Evolutionary conservation across 1,284 basidiomycete species (phyloP).

Genomic region (Fomitiporia mediterranea): DNA sequence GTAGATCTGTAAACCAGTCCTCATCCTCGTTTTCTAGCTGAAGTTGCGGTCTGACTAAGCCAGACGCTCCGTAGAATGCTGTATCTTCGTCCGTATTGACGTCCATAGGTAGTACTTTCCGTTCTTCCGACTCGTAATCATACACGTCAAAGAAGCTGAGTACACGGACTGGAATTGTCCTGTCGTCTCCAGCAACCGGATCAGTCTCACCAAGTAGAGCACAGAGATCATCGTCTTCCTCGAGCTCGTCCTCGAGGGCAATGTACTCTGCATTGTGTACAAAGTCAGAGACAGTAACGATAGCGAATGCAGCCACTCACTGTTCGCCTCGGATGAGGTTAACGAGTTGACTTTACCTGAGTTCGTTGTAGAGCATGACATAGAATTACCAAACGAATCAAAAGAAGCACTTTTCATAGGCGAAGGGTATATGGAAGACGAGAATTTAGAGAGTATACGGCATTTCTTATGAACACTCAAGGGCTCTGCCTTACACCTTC

Average conservation of each 20-base stretch:
- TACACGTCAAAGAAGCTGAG: conserved; percentile 17
- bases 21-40: conserved; percentile 26
- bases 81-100: conserved; percentile 25
- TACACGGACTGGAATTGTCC: conserved; percentile 15
- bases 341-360: no score
- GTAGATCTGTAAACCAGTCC: conserved; percentile 19
- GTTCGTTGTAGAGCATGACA: no score
- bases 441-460: no score
- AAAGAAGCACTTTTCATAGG: no score
- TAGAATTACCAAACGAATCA: no score
- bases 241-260: conserved; percentile 30
- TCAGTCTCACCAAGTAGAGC: conserved; percentile 36
- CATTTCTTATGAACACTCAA: no score
- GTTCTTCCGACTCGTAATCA: conserved; percentile 23
- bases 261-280: conserved; percentile 15
- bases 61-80: conserved; percentile 6
- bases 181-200: conserved; percentile 25
- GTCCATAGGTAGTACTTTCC: conserved; percentile 32
- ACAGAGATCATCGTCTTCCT: conserved; percentile 34
- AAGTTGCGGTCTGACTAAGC: conserved; percentile 23
- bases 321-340: no score
- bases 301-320: no score
- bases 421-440: no score
- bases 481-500: no score
- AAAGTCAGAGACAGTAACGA: no score